These are phyloP conservation scores for Discostella stelligera DNA, from an alignment of 352 stramenopile species.

Conservation along the genomic window DNA sequence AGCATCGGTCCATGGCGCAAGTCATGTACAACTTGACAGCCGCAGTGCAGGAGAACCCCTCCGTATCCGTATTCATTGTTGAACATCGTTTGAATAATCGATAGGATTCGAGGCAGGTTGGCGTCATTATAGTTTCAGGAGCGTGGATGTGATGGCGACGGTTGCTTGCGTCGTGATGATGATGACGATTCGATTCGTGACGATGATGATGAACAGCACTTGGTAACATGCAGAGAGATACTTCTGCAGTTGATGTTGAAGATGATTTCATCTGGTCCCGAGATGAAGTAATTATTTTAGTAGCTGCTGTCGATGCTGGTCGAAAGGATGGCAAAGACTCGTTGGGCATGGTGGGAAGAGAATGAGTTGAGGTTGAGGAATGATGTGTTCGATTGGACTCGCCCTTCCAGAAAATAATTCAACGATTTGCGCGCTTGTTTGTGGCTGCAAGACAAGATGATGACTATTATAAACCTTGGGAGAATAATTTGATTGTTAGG, in stretches of 20 bases:
- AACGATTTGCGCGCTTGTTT: too few relatives aligned
- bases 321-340: not conserved
- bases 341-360: not conserved
- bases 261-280: not conserved
- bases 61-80: constrained; percentile 6
- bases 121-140: not conserved
- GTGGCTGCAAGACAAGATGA: too few relatives aligned
- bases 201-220: not conserved
- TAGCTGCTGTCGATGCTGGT: not conserved
- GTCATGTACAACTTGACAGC: constrained; percentile 23
- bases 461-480: too few relatives aligned
- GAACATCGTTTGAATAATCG: constrained; percentile 31
- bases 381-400: too few relatives aligned
- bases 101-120: constrained; percentile 23
- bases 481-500: too few relatives aligned
- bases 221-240: not conserved
- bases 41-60: constrained; percentile 16
- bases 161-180: not conserved
- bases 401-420: too few relatives aligned
- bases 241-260: not conserved
- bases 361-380: too few relatives aligned
- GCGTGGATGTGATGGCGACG: not conserved
- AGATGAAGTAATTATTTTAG: not conserved
- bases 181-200: not conserved
- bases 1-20: constrained; percentile 20